Evolutionary conservation across 331 rosid species (phyloP).

Genomic region (Erythrophleum ivorense): DNA sequence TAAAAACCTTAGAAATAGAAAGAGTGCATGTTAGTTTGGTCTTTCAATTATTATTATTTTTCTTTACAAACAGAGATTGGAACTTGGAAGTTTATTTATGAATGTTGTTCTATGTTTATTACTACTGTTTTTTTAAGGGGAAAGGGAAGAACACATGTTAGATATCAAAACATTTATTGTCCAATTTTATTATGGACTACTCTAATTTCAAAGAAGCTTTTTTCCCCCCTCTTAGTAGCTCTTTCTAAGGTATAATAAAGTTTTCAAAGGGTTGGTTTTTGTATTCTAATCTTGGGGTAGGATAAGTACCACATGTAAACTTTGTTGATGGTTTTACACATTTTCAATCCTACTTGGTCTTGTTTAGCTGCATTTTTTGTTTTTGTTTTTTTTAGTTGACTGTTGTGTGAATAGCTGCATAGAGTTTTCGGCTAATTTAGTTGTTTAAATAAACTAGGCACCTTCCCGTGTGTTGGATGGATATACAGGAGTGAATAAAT

Average conservation of each 20-base stretch:
- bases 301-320: neutral
- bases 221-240: too few species aligned
- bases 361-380: neutral
- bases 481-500: too few species aligned
- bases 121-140: neutral
- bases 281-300: neutral
- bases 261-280: neutral
- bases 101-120: neutral
- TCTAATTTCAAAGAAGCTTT: neutral
- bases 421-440: neutral
- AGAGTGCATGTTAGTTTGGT: neutral
- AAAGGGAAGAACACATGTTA: neutral
- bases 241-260: neutral
- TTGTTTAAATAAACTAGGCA: neutral
- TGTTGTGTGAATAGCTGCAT: neutral
- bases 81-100: neutral
- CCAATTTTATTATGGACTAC: neutral
- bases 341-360: neutral
- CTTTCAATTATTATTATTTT: neutral
- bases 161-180: neutral
- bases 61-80: neutral
- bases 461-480: too few species aligned
- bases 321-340: neutral
- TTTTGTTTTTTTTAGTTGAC: neutral
- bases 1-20: neutral